Evolutionary conservation across 1,139 yeast species (phyloP).

Genomic region (Taiozyma sp.): DNA sequence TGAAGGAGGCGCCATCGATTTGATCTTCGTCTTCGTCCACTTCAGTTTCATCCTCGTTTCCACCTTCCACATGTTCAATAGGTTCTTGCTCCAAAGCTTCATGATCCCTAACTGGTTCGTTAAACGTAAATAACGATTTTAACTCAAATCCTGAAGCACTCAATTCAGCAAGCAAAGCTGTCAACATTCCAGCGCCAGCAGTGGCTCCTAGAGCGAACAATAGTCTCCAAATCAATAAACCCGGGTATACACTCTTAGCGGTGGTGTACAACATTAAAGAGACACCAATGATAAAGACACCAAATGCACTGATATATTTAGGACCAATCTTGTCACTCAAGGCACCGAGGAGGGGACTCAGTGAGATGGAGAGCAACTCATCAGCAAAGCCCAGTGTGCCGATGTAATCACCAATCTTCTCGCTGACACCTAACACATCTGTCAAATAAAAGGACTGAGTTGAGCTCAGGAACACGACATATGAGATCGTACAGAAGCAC

Average conservation of each 20-base stretch:
- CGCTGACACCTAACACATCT: slow-evolving; percentile 45
- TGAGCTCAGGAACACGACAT: slow-evolving; percentile 62
- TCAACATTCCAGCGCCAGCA: slow-evolving; percentile 40
- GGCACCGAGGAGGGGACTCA: slow-evolving; percentile 65
- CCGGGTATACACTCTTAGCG: slow-evolving; percentile 40
- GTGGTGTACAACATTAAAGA: slow-evolving; percentile 49
- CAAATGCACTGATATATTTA: slow-evolving; percentile 43
- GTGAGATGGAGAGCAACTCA: slow-evolving; percentile 48
- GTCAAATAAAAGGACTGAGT: slow-evolving; percentile 66
- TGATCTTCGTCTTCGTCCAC: slow-evolving; percentile 33
- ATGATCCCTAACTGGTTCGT: slow-evolving; percentile 4
- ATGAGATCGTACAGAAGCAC: slow-evolving; percentile 50
- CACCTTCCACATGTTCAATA: not conserved
- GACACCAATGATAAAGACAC: slow-evolving; percentile 44
- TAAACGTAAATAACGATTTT: slow-evolving; percentile 15
- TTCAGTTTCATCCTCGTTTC: slow-evolving; percentile 5
- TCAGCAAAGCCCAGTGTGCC: slow-evolving; percentile 63
- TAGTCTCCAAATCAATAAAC: slow-evolving; percentile 45
- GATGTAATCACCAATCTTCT: slow-evolving; percentile 48
- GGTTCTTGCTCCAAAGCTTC: slow-evolving; percentile 1
- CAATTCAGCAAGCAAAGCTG: slow-evolving; percentile 51
- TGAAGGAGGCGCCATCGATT: slow-evolving; percentile 70
- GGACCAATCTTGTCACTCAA: slow-evolving; percentile 62
- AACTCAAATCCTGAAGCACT: slow-evolving; percentile 36
- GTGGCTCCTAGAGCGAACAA: slow-evolving; percentile 61